Evolutionary conservation across 2,329 filamentous ascomycete genomes (phyloP).

Genomic region (Xylaria multiplex): DNA sequence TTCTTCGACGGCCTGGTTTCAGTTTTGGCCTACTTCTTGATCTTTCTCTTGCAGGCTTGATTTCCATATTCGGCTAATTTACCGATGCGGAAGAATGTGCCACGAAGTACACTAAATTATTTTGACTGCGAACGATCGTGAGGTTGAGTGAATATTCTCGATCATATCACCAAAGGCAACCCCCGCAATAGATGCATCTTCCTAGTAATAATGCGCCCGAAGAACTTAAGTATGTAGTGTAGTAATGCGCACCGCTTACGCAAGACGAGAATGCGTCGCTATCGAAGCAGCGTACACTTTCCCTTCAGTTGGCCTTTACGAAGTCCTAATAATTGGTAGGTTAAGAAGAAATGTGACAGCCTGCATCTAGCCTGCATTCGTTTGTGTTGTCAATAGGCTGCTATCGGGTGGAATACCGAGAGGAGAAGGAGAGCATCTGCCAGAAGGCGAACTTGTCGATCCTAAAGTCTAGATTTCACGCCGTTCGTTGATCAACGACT

Average conservation of each 20-base stretch:
- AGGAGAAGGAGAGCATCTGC: constrained; percentile 3
- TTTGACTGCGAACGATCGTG: not conserved
- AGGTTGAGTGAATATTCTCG: not conserved
- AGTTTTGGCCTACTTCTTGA: constrained; percentile 8
- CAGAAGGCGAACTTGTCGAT: constrained; percentile 20
- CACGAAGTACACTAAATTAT: not conserved
- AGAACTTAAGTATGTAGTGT: not conserved
- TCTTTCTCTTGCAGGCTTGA: not conserved
- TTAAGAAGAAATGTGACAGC: not conserved
- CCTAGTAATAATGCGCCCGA: not conserved
- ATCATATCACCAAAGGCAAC: constrained; percentile 15
- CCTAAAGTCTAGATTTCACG: constrained; percentile 22
- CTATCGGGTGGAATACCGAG: constrained; percentile 3
- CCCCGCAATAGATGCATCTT: constrained; percentile 10
- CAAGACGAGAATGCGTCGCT: not conserved
- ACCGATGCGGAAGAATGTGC: constrained; percentile 1
- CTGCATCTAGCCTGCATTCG: constrained; percentile 1
- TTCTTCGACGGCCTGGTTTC: constrained; percentile 23
- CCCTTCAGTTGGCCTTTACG: not conserved
- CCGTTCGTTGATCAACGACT: constrained; percentile 16
- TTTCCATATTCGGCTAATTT: constrained; percentile 6
- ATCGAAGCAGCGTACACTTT: not conserved
- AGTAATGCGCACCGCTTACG: constrained; percentile 17
- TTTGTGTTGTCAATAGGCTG: constrained; percentile 15
- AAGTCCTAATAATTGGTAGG: not conserved